These are phyloP conservation scores for Ustulina deusta DNA, from an alignment of 2,329 filamentous ascomycete species.

Conservation along the genomic window DNA sequence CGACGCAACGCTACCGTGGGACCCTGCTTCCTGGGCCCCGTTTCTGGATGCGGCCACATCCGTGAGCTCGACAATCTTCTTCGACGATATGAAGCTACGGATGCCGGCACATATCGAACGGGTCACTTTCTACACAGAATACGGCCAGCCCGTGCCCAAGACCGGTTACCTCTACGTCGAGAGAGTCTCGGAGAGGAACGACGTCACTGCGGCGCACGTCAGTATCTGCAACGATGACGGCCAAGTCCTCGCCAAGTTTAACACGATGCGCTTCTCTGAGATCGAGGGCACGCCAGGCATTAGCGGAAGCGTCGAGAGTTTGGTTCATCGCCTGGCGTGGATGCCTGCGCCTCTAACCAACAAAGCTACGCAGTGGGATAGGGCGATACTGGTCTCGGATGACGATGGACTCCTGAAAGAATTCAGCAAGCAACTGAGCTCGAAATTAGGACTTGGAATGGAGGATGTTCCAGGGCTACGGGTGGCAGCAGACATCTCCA, in stretches of 20 bases:
- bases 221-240: constrained; percentile 44
- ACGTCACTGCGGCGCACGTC: constrained; percentile 43
- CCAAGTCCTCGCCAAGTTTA: constrained; percentile 49
- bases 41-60: constrained; percentile 58
- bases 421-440: constrained; percentile 14
- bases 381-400: constrained; percentile 47
- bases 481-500: too few relatives aligned
- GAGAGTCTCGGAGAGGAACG: constrained; percentile 30
- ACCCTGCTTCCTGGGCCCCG: constrained; percentile 46
- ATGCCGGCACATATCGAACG: constrained; percentile 46
- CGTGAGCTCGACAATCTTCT: constrained; percentile 57
- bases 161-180: constrained; percentile 53
- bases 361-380: constrained; percentile 41
- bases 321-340: constrained; percentile 56
- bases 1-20: constrained; percentile 10
- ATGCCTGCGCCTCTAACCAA: constrained; percentile 52
- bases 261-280: constrained; percentile 55
- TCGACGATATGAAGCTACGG: constrained; percentile 52
- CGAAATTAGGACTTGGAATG: too few relatives aligned
- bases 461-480: too few relatives aligned
- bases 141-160: constrained; percentile 49
- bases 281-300: constrained; percentile 51
- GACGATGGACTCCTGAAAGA: constrained; percentile 27
- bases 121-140: constrained; percentile 22
- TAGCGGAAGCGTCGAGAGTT: constrained; percentile 43